Base-by-base conservation (phyloP, 2,329 filamentous ascomycete genomes). In the Claviceps sp. region DNA sequence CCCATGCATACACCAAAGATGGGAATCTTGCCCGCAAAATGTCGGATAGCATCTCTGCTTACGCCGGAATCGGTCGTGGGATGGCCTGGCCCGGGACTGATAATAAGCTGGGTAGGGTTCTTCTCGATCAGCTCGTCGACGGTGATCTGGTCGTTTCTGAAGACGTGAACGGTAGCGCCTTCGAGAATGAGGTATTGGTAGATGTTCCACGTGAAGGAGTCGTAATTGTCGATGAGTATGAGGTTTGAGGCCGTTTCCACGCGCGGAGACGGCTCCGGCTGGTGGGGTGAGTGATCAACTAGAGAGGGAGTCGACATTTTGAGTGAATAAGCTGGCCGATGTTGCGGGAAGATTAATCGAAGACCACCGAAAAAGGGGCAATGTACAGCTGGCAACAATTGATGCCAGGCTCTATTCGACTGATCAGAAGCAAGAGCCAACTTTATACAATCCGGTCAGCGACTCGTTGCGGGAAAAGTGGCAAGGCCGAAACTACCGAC, bases 1-100 rank as follows among this genome's bases (percentile, higher is more conserved):
- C 93, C 93, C 91, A 98, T 97, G 65, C 93, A 98, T 34, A 98
- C 93, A n/a, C 93, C 93, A 50, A 98, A 80, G 14, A 98, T 82
- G 11, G 93, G 93, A 48, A 98, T 87, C 70, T 95, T 97, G 59
- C 93, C 93, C 34, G 85, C 82, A 67, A 97, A 98, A 67, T 96
- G 77, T 61, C 82, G 77, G 63, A 98, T 95, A 43, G 88, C 90
- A 68, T 88, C 88, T 64, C 88, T 88, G 68, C 90, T 96, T 62
- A 98, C 81, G 52, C 93, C 94, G 20, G 93, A 90, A 70, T 98
- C 94, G 47, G 83, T 89, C 59, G 80, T 76, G 42, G 93, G 93
- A 70, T 98, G 94, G 38, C 93, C 93, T 11, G 93, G 94, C 1
- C 93, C 93, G 20, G 93, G 93, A 65, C 90, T 96, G 63, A 98